Conservation (phyloP, 2,329 filamentous ascomycete genomes). For the Chrysoporthe puriensis region DNA sequence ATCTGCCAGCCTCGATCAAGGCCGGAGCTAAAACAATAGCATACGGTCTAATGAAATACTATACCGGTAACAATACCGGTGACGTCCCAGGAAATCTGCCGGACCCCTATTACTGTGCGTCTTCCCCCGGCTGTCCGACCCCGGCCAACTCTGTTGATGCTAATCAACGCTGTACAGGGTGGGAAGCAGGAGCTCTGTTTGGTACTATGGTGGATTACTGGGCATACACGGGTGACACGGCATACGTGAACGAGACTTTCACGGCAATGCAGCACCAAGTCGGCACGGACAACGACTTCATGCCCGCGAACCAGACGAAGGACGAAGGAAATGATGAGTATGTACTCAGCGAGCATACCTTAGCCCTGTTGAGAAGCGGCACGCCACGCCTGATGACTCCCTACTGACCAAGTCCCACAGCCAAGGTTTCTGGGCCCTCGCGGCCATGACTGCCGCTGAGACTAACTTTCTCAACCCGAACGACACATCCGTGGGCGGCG, state of each 20-base stretch:
- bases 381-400: background rate
- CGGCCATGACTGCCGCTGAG: slow-evolving; percentile 72
- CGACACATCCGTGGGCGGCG: slow-evolving; percentile 47
- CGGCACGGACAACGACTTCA: slow-evolving; percentile 57
- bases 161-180: slow-evolving; percentile 56
- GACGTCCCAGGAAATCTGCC: slow-evolving; percentile 31
- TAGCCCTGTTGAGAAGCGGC: too few species aligned
- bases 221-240: slow-evolving; percentile 61
- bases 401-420: slow-evolving; percentile 54
- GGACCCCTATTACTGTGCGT: slow-evolving; percentile 50
- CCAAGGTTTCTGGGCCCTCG: slow-evolving; percentile 74
- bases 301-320: slow-evolving; percentile 57
- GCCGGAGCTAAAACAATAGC: slow-evolving; percentile 28
- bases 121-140: slow-evolving; percentile 36
- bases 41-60: slow-evolving; percentile 30
- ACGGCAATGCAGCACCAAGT: slow-evolving; percentile 57
- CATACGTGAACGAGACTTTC: slow-evolving; percentile 59
- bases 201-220: slow-evolving; percentile 67
- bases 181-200: slow-evolving; percentile 73
- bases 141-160: slow-evolving; percentile 41
- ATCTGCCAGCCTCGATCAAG: slow-evolving; percentile 27
- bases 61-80: slow-evolving; percentile 31
- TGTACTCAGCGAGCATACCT: slow-evolving; percentile 39
- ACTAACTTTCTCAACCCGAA: slow-evolving; percentile 65
- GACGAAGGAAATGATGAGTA: slow-evolving; percentile 67